Percentiles rank a stretch among this genome's conserved stretches.
These are phyloP conservation scores for Trypanosoma mega DNA, from an alignment of 208 protist species.

Conservation along the genomic window DNA sequence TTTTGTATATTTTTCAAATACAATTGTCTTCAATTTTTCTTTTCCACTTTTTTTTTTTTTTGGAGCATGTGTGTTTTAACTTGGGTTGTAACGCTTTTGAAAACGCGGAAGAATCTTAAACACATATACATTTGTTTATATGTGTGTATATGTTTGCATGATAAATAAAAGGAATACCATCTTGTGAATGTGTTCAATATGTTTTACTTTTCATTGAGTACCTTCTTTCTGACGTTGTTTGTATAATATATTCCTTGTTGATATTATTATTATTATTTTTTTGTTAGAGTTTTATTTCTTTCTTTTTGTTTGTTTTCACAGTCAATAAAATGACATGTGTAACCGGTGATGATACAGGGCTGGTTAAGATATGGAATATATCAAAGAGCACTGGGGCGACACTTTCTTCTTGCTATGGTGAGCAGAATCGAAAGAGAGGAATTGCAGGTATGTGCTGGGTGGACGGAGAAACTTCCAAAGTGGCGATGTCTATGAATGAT, in stretches of 20 bases:
- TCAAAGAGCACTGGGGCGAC: constrained; percentile 65
- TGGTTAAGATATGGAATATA: constrained; percentile 87
- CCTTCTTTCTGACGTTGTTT: neutral
- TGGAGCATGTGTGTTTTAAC: neutral
- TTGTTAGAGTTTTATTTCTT: constrained; percentile 21
- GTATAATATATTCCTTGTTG: neutral
- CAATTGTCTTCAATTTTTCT: too few species aligned
- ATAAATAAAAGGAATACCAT: too few species aligned
- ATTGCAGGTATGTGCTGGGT: constrained; percentile 81
- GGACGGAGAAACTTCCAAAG: constrained; percentile 44
- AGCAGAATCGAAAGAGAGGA: constrained; percentile 58
- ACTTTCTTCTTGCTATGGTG: constrained; percentile 61
- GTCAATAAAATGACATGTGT: constrained; percentile 58
- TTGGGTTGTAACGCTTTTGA: constrained; percentile 8
- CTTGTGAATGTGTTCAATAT: too few species aligned
- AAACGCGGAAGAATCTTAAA: too few species aligned
- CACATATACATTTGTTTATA: constrained; percentile 2
- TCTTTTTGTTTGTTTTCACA: constrained; percentile 1
- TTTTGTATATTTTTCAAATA: too few species aligned
- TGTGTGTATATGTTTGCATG: neutral
- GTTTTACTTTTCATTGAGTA: too few species aligned
- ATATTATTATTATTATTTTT: neutral
- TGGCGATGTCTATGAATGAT: constrained; percentile 66
- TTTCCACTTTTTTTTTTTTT: too few species aligned
- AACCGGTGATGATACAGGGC: constrained; percentile 80